A percentile compares a stretch with the other conserved stretches of the same genome.
These are phyloP conservation scores for Cordyceps farinosa DNA, from an alignment of 2,329 filamentous ascomycete genomes.

Conservation along the genomic window DNA sequence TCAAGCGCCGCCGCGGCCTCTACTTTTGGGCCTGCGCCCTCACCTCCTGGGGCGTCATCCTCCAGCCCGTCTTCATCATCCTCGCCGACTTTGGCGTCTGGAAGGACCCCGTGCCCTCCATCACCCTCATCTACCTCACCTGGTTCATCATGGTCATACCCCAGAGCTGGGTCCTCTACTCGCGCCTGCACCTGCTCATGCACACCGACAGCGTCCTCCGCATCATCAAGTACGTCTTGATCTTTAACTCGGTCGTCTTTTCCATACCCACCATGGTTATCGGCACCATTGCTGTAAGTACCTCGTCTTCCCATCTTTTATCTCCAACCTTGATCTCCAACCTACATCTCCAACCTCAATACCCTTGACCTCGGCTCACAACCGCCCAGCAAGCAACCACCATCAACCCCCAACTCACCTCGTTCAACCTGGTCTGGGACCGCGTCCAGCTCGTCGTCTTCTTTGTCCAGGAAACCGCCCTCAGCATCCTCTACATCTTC, in stretches of 20 bases:
- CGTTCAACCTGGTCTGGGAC: conserved; percentile 41
- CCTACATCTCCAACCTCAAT: not conserved
- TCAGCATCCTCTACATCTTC: conserved; percentile 48
- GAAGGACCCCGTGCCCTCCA: conserved; percentile 19
- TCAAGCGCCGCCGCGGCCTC: conserved; percentile 28
- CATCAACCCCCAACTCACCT: conserved; percentile 24
- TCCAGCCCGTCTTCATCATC: conserved; percentile 41
- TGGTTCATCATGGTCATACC: conserved; percentile 51
- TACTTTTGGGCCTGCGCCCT: conserved; percentile 35
- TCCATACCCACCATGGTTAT: conserved; percentile 52
- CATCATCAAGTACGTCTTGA: conserved; percentile 52
- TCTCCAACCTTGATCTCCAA: too few species aligned
- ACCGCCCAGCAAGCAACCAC: conserved; percentile 28
- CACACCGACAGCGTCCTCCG: conserved; percentile 45
- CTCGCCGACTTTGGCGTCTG: conserved; percentile 33
- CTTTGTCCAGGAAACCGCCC: conserved; percentile 49
- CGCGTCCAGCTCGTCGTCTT: conserved; percentile 52
- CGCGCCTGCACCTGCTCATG: conserved; percentile 55
- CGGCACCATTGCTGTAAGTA: conserved; percentile 46
- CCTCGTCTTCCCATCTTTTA: too few species aligned
- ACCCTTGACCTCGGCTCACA: not conserved
- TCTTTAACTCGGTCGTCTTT: conserved; percentile 49
- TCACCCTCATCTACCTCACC: conserved; percentile 22
- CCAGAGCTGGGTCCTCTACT: conserved; percentile 57
- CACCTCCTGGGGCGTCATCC: conserved; percentile 28